Base-by-base conservation (phyloP, 1,284 basidiomycete species). In the Boletus sp. region DNA sequence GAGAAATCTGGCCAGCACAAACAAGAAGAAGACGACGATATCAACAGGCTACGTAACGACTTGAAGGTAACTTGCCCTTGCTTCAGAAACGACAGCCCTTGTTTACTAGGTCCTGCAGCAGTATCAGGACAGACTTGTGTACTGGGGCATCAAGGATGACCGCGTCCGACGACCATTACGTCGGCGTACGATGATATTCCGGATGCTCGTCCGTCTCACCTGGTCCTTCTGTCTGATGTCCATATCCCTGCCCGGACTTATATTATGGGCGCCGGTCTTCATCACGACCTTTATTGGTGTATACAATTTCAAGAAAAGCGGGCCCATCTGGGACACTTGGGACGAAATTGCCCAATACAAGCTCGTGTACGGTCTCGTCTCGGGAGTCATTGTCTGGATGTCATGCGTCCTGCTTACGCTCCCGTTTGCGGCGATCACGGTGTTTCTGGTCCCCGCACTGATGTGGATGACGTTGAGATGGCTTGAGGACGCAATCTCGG, bases 341-440 rank as follows among this genome's bases (percentile, higher is more conserved):
- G 88, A 91, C 59, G 88, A 92, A 66, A 88, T 93, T 55, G 88
- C 90, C 5, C 89, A 93, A 62, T 88, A 89, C 63, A 93, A 93
- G 65, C 81, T 93, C 43, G 78, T 86, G 23, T 89, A 88, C 57
- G 91, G 90, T 7, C 73, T 93, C 26, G 60, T 81, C 9, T 83
- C 86, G 1, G 88, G 87, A 8, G 52, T 85, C 6, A 69, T 72
- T 46, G 84, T 89, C 33, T 91, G 84, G 79, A 46, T 74, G 23
- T 52, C 66, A 9, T 67, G 75, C 4, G 67, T 81, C 16, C 37
- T 82, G 26, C 41, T 81, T 25, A 88, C 85, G 1, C 69, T 88
- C 54, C 84, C 79, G 2, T 65, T 87, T 54, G 75, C 80, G 5
- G 53, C 66, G 6, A 59, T 86, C 48, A 83, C 82, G 2, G 62